Conservation (phyloP, 2,329 filamentous ascomycete genomes). For the Hypoxylon sp. region DNA sequence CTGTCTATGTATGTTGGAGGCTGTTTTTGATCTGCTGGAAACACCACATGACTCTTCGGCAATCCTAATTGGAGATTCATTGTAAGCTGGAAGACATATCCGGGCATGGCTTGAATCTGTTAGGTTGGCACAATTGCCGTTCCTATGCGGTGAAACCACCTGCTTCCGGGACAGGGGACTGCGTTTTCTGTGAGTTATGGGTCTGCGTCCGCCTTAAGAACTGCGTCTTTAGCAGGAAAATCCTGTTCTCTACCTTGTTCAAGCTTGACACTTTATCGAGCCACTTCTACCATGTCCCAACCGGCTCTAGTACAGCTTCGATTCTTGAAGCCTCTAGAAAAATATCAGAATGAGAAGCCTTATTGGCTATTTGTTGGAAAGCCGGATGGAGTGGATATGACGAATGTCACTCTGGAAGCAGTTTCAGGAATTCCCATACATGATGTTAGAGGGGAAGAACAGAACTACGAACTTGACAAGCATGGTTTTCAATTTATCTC, state of each 20-base stretch:
- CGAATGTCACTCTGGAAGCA: neutral
- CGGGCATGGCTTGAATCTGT: neutral
- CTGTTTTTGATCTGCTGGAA: neutral
- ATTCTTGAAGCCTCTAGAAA: neutral
- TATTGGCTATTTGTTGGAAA: neutral
- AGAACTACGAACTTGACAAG: neutral
- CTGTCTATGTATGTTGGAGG: neutral
- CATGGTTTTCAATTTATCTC: neutral
- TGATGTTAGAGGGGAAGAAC: slow-evolving; percentile 1
- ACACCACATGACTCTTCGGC: neutral
- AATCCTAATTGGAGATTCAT: neutral
- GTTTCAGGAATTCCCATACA: neutral
- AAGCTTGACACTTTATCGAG: neutral
- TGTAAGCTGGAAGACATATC: neutral
- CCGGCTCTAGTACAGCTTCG: neutral
- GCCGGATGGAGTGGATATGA: neutral
- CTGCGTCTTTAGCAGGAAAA: neutral
- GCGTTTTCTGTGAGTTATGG: neutral
- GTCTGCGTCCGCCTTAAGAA: neutral
- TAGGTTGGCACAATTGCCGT: neutral
- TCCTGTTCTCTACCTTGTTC: neutral
- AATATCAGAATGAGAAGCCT: neutral
- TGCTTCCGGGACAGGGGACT: neutral
- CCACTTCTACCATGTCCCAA: neutral
- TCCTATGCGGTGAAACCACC: neutral